Base-by-base conservation (phyloP, 2,329 filamentous ascomycete species). In the Scytalidium sp. region DNA sequence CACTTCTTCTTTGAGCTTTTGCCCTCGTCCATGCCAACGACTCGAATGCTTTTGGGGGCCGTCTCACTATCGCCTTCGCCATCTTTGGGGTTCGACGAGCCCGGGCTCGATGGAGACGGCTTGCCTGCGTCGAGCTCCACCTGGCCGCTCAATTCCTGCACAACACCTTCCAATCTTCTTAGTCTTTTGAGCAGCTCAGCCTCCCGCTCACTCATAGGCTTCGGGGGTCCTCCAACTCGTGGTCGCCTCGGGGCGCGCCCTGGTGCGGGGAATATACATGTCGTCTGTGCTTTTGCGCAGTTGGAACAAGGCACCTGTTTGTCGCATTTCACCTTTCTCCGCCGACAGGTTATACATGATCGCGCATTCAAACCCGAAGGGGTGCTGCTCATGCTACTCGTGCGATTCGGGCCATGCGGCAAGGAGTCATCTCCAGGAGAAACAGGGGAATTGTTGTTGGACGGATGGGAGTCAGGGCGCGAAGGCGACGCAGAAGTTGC, bases 301-400 rank as follows among this genome's bases (percentile, higher is more conserved):
- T 91, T 90, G 59, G 82, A 82, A 67, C 87, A 91, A 15, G 87
- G 88, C 82, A 60, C 81, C 77, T 71, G 43, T 43, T 90, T 90
- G 71, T 91, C 85, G 74, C 87, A 91, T 61, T 86, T 85, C 48
- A 91, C 87, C 67, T 88, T 87, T 54, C 84, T 73, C 41, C 75
- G 71, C 10, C 78, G 66, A 59, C 77, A 80, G 22, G 75, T 79
- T 15, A 79, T 72, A 56, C 77, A 80, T 21, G 60, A 63, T 21
- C 64, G 56, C 21, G 59, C 51, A 50, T 61, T 59, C 4, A 65
- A 50, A 20, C 57, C 60, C 45, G 60, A 56, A 19, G 60, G 55
- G 41, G 52, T 46, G 32, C 32, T 36, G 32, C 17, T 22, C 19
- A 51, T 46, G 32, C 32, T 36, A n/a, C 17, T 22, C 19, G 41